Evolutionary conservation across 345 rosid species (phyloP).

Genomic region (Pistacia vera): DNA sequence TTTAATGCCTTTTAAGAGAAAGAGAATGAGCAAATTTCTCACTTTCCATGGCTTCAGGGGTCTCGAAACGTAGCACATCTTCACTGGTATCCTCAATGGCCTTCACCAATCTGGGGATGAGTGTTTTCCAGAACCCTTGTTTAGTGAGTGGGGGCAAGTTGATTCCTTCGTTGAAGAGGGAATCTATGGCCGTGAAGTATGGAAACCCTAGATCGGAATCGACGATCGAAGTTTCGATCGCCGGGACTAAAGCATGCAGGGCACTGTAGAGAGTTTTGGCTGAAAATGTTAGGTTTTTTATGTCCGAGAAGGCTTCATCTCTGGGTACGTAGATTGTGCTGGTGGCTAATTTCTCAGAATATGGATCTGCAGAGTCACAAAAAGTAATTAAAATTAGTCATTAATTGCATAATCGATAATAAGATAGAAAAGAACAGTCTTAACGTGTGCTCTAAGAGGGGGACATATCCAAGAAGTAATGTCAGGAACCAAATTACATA

Average conservation of each 20-base stretch:
- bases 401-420: no score
- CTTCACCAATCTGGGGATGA: constrained; percentile 64
- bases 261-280: constrained; percentile 61
- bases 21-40: neutral
- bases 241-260: constrained; percentile 55
- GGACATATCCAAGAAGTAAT: no score
- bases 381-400: no score
- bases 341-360: constrained; percentile 42
- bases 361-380: constrained; percentile 37
- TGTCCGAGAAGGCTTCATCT: constrained; percentile 67
- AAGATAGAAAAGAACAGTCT: no score
- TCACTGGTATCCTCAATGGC: constrained; percentile 32
- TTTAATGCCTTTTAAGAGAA: neutral
- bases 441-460: no score
- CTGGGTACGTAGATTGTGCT: constrained; percentile 61
- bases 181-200: constrained; percentile 62
- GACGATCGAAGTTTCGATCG: constrained; percentile 37
- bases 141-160: constrained; percentile 29
- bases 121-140: constrained; percentile 37
- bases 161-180: constrained; percentile 62
- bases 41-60: constrained; percentile 56
- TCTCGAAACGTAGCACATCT: constrained; percentile 54
- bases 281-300: constrained; percentile 52
- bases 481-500: no score
- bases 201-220: constrained; percentile 57